Percentiles rank a stretch among this genome's conserved stretches.
phyloP scores from a whole-genome alignment of 257 asterid species.

The Solanum raphanifolium region DNA sequence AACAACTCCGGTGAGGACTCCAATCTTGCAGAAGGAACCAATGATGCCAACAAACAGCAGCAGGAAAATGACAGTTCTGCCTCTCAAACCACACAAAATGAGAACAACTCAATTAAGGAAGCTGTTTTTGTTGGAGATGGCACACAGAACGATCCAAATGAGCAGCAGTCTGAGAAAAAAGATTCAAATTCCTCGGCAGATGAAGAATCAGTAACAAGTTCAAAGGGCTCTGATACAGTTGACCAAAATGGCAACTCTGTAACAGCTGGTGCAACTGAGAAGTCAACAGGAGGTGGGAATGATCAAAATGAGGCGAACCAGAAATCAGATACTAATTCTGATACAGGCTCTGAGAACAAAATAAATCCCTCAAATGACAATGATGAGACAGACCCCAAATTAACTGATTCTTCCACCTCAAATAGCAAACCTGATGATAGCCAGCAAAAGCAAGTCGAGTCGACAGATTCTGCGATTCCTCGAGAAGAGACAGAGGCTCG shows the following conservation, averaged over 20 bases:
- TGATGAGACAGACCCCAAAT: constrained; percentile 28
- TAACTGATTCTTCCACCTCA: constrained; percentile 22
- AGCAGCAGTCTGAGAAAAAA: background rate
- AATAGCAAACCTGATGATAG: constrained; percentile 7
- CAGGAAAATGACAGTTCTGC: background rate
- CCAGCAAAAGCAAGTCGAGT: constrained; percentile 20
- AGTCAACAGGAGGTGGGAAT: background rate
- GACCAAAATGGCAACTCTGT: constrained; percentile 1
- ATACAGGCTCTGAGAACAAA: background rate
- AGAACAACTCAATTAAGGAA: background rate
- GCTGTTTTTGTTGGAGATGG: background rate
- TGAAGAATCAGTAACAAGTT: background rate
- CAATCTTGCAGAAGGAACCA: background rate
- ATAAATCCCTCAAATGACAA: constrained; percentile 33
- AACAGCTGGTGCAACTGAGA: background rate
- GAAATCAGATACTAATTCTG: background rate
- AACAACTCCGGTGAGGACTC: background rate
- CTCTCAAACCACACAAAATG: background rate
- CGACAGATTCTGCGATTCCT: constrained; percentile 33
- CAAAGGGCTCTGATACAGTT: background rate
- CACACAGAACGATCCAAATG: background rate
- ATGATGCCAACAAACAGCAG: background rate
- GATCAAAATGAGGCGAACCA: background rate
- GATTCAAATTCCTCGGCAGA: background rate
- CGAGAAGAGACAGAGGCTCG: constrained; percentile 62